phyloP scores from a whole-genome alignment of 371 early-diverging fungal species.

The Rhizopus microsporus region DNA sequence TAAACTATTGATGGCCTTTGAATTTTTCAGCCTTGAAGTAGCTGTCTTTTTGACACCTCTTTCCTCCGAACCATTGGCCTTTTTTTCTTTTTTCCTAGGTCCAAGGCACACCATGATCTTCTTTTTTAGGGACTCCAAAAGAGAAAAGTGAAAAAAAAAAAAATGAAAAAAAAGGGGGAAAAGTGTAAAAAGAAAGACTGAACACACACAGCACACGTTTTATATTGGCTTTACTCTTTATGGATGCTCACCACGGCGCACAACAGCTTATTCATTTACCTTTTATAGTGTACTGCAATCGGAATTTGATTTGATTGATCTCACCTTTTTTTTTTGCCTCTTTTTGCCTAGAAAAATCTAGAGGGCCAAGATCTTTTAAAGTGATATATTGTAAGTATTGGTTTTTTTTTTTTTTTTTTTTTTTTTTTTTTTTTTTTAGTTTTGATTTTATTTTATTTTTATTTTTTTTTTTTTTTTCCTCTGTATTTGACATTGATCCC shows the following conservation, averaged over 20 bases:
- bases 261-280: neutral
- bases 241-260: constrained; percentile 8
- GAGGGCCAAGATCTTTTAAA: too few species aligned
- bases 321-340: too few species aligned
- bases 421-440: too few species aligned
- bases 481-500: too few species aligned
- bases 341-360: too few species aligned
- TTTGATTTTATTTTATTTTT: too few species aligned
- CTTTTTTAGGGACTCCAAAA: neutral
- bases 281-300: neutral
- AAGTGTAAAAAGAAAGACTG: constrained; percentile 6
- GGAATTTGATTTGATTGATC: too few species aligned
- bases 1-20: constrained; percentile 8
- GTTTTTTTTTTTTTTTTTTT: too few species aligned
- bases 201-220: neutral
- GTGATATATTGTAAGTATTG: too few species aligned
- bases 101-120: constrained; percentile 28
- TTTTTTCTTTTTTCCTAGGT: constrained; percentile 33
- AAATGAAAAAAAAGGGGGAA: constrained; percentile 7
- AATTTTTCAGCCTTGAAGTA: constrained; percentile 14
- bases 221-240: constrained; percentile 11
- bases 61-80: constrained; percentile 7
- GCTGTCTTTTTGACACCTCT: constrained; percentile 21
- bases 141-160: constrained; percentile 2
- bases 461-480: too few species aligned